These are phyloP conservation scores for Trypanosoma boissoni DNA, from an alignment of 208 protist species.

Conservation along the genomic window DNA sequence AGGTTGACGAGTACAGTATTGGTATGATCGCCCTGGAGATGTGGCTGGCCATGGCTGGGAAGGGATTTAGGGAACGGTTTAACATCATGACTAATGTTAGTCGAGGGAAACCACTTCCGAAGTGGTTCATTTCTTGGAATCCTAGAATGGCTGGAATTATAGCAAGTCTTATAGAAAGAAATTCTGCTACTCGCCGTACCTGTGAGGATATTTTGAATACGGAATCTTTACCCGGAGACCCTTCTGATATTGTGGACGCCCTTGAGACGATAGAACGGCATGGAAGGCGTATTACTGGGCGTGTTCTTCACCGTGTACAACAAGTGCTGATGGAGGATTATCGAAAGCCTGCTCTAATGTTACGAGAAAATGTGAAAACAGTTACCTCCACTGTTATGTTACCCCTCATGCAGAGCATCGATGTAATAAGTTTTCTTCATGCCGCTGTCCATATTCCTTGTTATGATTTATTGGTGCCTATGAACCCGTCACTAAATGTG, in stretches of 20 bases:
- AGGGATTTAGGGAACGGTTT: constrained; percentile 75
- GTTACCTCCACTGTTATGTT: constrained; percentile 30
- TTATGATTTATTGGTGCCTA: constrained; percentile 40
- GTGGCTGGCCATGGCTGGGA: constrained; percentile 76
- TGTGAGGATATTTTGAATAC: constrained; percentile 70
- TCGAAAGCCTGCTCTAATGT: constrained; percentile 32
- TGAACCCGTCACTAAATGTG: constrained; percentile 44
- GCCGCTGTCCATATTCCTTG: constrained; percentile 35
- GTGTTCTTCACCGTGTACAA: constrained; percentile 60
- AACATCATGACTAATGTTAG: constrained; percentile 78
- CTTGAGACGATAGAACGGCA: constrained; percentile 68
- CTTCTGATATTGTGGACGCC: constrained; percentile 62
- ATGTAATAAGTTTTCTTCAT: constrained; percentile 65
- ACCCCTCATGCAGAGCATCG: constrained; percentile 43
- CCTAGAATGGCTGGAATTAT: constrained; percentile 61
- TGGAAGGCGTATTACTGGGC: constrained; percentile 50
- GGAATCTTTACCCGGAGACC: constrained; percentile 71
- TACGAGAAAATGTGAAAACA: constrained; percentile 31
- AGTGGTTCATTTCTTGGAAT: constrained; percentile 64
- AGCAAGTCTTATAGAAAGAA: constrained; percentile 44
- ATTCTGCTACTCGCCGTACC: constrained; percentile 42
- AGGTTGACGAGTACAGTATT: constrained; percentile 85
- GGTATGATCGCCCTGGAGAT: constrained; percentile 89
- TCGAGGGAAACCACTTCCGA: constrained; percentile 50
- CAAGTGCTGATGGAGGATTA: constrained; percentile 31